Conservation (phyloP, 139 green algal genomes). For the Marvania coccoides region DNA sequence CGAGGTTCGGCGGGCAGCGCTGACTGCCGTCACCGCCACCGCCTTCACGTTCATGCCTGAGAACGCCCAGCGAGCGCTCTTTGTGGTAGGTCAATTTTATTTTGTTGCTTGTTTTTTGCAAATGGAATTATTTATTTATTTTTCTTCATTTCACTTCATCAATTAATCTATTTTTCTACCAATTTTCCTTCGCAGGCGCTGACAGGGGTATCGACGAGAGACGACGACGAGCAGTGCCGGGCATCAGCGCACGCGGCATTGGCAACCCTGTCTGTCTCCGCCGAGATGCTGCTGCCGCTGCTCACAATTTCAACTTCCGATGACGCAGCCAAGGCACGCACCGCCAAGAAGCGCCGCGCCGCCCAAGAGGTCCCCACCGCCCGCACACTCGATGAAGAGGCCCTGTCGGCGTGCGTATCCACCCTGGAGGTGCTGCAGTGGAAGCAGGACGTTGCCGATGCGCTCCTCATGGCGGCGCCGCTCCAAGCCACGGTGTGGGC, state of each 20-base stretch:
- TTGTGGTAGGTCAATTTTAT: constrained; percentile 11
- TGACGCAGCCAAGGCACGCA: neutral
- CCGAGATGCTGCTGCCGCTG: constrained; percentile 20
- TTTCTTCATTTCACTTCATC: too few relatives aligned
- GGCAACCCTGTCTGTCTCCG: constrained; percentile 24
- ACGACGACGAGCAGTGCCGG: constrained; percentile 26
- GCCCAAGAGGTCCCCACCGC: neutral
- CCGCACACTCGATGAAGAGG: too few relatives aligned
- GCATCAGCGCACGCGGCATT: constrained; percentile 26
- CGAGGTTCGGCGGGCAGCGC: neutral
- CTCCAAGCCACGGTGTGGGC: constrained; percentile 12
- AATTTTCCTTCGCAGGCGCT: constrained; percentile 11
- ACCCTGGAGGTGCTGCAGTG: constrained; percentile 61
- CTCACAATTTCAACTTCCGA: neutral
- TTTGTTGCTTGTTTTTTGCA: too few relatives aligned
- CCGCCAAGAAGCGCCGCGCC: too few relatives aligned
- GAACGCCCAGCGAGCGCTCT: neutral
- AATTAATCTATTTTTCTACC: too few relatives aligned
- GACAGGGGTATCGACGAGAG: constrained; percentile 14
- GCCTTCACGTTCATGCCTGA: neutral
- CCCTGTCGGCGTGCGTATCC: too few relatives aligned
- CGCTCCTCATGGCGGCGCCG: constrained; percentile 12
- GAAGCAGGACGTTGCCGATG: constrained; percentile 23
- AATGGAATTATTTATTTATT: too few relatives aligned
- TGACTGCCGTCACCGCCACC: neutral